phyloP scores from a whole-genome alignment of 1,139 yeast genomes.

The Candida glucosophila region DNA sequence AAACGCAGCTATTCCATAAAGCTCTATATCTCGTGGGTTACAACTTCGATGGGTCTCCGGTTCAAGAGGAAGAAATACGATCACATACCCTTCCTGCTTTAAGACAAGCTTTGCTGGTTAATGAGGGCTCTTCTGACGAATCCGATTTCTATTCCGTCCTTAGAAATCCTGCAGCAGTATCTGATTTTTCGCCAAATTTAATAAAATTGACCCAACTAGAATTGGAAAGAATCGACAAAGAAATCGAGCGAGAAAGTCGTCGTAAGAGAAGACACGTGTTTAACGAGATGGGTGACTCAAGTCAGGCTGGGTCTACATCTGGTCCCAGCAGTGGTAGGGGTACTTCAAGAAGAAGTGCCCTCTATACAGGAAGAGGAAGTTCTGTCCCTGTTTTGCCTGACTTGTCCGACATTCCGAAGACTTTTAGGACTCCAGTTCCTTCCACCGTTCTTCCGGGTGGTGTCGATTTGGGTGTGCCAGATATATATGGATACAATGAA shows the following conservation, averaged over 20 bases:
- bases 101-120: too few species aligned
- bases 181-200: constrained; percentile 66
- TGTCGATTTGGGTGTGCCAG: constrained; percentile 60
- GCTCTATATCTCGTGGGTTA: constrained; percentile 72
- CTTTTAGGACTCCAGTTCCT: constrained; percentile 83
- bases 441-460: constrained; percentile 81
- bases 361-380: constrained; percentile 42
- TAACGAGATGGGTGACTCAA: constrained; percentile 12
- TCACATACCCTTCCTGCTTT: constrained; percentile 50
- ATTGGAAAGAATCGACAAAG: constrained; percentile 77
- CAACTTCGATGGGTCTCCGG: constrained; percentile 73
- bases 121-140: constrained; percentile 27
- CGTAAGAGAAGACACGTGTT: constrained; percentile 72
- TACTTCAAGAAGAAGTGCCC: constrained; percentile 40
- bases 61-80: constrained; percentile 80
- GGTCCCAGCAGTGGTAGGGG: constrained; percentile 31
- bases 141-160: constrained; percentile 45
- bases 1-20: constrained; percentile 74
- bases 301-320: constrained; percentile 29
- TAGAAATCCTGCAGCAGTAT: constrained; percentile 34
- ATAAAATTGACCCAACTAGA: constrained; percentile 68
- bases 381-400: constrained; percentile 67
- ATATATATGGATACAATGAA: constrained; percentile 46
- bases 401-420: constrained; percentile 70
- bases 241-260: constrained; percentile 83